Evolutionary conservation across 2,329 filamentous ascomycete species (phyloP).

Genomic region (Diaporthe longicolla): DNA sequence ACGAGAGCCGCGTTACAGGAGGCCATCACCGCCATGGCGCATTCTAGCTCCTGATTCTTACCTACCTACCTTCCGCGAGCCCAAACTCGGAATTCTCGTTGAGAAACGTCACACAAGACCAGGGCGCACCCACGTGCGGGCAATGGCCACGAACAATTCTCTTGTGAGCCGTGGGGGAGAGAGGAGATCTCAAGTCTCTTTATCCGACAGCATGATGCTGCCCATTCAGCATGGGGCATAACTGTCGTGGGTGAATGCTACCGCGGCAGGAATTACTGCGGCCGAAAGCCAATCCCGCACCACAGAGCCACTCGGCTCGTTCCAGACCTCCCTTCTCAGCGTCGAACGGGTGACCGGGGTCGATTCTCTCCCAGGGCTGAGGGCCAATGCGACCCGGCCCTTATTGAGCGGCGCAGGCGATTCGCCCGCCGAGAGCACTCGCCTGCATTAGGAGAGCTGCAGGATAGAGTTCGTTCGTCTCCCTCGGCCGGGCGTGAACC

Average conservation of each 20-base stretch:
- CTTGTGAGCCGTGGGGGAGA: background rate
- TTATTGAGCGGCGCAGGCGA: constrained; percentile 30
- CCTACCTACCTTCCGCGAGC: background rate
- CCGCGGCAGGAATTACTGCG: background rate
- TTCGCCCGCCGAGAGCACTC: constrained; percentile 35
- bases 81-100: constrained; percentile 5
- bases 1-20: background rate
- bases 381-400: constrained; percentile 35
- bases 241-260: constrained; percentile 2
- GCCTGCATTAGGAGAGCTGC: constrained; percentile 39
- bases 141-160: background rate
- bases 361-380: constrained; percentile 28
- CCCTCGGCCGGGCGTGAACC: constrained; percentile 1
- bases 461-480: constrained; percentile 28
- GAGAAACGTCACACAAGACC: constrained; percentile 40
- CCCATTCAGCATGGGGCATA: background rate
- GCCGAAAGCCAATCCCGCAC: constrained; percentile 17
- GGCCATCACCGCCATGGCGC: constrained; percentile 3
- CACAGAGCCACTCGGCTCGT: background rate
- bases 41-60: constrained; percentile 3
- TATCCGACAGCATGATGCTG: constrained; percentile 9
- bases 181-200: constrained; percentile 2
- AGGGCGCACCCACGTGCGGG: constrained; percentile 29
- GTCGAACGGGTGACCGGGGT: background rate
- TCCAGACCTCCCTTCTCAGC: background rate